Evolutionary conservation across 2,329 filamentous ascomycete species (phyloP).

Genomic region (Helotiales sp.): DNA sequence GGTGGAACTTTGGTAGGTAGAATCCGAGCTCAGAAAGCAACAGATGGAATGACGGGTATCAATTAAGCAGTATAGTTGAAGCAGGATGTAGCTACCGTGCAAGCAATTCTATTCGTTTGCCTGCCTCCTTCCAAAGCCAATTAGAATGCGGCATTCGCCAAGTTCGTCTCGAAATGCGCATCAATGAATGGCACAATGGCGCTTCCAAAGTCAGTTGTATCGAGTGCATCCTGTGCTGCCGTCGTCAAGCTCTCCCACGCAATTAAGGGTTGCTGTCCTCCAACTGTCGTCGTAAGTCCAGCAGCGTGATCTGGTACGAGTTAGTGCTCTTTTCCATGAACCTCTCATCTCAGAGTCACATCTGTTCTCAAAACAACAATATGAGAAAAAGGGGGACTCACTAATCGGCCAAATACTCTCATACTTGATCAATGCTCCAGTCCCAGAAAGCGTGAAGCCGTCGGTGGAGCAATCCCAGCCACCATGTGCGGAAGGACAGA

Average conservation of each 20-base stretch:
- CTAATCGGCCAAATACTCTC: slow-evolving; percentile 47
- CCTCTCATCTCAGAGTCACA: slow-evolving; percentile 37
- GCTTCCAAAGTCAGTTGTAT: slow-evolving; percentile 40
- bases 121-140: too few relatives aligned
- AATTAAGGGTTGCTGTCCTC: slow-evolving; percentile 41
- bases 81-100: too few relatives aligned
- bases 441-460: slow-evolving; percentile 41
- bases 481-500: slow-evolving; percentile 53
- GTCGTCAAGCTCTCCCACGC: slow-evolving; percentile 44
- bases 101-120: too few relatives aligned
- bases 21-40: too few relatives aligned
- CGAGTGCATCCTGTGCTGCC: slow-evolving; percentile 37
- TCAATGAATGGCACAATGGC: slow-evolving; percentile 44
- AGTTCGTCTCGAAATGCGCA: slow-evolving; percentile 17
- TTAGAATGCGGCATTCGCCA: neutral
- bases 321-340: too few relatives aligned
- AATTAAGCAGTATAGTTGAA: too few relatives aligned
- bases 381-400: too few relatives aligned
- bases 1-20: too few relatives aligned
- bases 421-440: slow-evolving; percentile 47
- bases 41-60: too few relatives aligned
- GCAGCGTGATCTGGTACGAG: too few relatives aligned
- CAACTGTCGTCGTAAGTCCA: slow-evolving; percentile 14
- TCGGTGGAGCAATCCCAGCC: slow-evolving; percentile 44
- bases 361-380: too few relatives aligned